A percentile compares a stretch with the other conserved stretches of the same genome.
phyloP scores from a whole-genome alignment of 2,329 filamentous ascomycete species.

The Cladophialophora exuberans region DNA sequence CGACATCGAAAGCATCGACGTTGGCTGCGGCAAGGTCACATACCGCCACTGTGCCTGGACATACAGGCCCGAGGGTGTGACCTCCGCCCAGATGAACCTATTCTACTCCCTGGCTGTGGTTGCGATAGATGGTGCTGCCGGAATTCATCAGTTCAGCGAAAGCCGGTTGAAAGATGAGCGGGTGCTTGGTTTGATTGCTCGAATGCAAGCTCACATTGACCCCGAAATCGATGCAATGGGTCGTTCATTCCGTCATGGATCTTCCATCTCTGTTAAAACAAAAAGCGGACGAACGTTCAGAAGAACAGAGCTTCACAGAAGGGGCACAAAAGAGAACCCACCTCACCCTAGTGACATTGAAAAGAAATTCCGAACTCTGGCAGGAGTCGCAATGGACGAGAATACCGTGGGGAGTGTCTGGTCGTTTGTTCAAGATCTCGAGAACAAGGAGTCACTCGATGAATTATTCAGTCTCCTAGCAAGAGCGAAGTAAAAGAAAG shows the following conservation, averaged over 20 bases:
- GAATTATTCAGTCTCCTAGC: neutral
- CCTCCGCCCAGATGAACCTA: constrained; percentile 9
- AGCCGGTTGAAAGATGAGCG: neutral
- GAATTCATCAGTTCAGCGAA: constrained; percentile 1
- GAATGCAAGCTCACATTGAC: constrained; percentile 14
- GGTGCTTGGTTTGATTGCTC: constrained; percentile 7
- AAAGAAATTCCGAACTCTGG: constrained; percentile 1
- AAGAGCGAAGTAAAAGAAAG: neutral
- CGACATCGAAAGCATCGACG: constrained; percentile 5
- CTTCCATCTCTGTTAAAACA: neutral
- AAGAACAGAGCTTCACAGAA: neutral
- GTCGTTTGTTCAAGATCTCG: constrained; percentile 1
- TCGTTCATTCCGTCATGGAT: constrained; percentile 1
- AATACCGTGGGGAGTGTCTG: neutral
- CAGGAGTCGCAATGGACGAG: constrained; percentile 1
- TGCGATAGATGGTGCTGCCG: constrained; percentile 7
- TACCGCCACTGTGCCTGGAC: constrained; percentile 8
- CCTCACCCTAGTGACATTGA: constrained; percentile 2
- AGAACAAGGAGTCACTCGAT: constrained; percentile 4
- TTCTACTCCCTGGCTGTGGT: constrained; percentile 8
- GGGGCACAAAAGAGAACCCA: constrained; percentile 6
- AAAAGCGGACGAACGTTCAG: constrained; percentile 2
- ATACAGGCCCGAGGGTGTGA: constrained; percentile 6
- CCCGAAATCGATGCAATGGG: constrained; percentile 4
- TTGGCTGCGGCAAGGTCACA: constrained; percentile 8